A percentile compares a stretch with the other conserved stretches of the same genome.
Evolutionary conservation across 306 rosid genomes (phyloP).

Genomic region (Castanea sativa): DNA sequence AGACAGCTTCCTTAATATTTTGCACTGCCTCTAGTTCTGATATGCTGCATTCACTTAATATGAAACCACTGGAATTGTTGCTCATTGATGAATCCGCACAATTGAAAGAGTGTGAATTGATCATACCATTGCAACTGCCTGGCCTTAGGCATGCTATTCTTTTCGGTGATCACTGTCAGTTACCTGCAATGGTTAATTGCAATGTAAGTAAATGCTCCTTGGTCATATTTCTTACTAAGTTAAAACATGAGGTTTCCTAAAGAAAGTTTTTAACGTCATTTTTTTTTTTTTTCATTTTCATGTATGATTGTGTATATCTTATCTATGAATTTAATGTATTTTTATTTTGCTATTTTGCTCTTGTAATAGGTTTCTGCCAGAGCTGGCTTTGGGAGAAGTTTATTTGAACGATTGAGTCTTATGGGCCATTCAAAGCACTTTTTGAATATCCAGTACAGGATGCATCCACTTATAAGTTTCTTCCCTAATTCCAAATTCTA

Average conservation of each 20-base stretch:
- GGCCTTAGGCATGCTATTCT: slow-evolving; percentile 57
- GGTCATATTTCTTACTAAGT: background rate
- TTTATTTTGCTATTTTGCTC: background rate
- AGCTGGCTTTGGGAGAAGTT: slow-evolving; percentile 79
- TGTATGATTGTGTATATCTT: too few species aligned
- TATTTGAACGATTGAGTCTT: slow-evolving; percentile 58
- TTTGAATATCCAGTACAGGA: slow-evolving; percentile 67
- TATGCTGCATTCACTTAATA: slow-evolving; percentile 40
- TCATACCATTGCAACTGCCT: slow-evolving; percentile 58
- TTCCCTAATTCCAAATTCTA: slow-evolving; percentile 71
- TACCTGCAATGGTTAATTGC: slow-evolving; percentile 72
- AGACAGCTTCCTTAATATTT: slow-evolving; percentile 58
- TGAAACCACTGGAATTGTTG: slow-evolving; percentile 46
- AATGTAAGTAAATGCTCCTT: slow-evolving; percentile 34
- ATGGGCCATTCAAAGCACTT: slow-evolving; percentile 53
- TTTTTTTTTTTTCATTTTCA: background rate
- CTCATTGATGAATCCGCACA: slow-evolving; percentile 87
- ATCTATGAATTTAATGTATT: background rate
- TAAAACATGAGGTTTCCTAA: too few species aligned
- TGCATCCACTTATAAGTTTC: slow-evolving; percentile 75
- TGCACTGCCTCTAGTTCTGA: slow-evolving; percentile 68
- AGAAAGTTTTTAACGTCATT: too few species aligned
- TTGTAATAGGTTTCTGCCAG: slow-evolving; percentile 37
- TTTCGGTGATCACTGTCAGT: slow-evolving; percentile 78
- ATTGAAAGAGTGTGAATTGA: slow-evolving; percentile 69